phyloP scores from a whole-genome alignment of 108 stramenopile species.

The Cylindrotheca fusiformis region DNA sequence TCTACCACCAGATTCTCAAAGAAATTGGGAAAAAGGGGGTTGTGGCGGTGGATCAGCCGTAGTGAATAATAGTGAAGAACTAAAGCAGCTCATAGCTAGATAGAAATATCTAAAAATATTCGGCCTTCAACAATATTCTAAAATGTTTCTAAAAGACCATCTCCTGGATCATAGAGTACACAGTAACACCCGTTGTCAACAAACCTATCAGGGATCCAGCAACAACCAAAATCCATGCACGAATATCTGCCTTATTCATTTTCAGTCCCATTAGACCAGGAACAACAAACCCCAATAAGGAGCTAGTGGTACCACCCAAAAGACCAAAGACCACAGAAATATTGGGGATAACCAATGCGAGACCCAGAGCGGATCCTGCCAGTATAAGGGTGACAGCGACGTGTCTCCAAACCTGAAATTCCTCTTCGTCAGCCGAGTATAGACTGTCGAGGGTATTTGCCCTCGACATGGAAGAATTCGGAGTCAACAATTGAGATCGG shows the following conservation, averaged over 20 bases:
- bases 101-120: no score
- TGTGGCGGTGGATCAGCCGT: no score
- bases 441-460: not conserved
- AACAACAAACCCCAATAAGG: constrained; percentile 67
- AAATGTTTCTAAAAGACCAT: no score
- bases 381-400: constrained; percentile 30
- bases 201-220: constrained; percentile 59
- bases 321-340: constrained; percentile 78
- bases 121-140: no score
- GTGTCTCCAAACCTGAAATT: constrained; percentile 24
- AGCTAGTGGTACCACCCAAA: constrained; percentile 69
- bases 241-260: constrained; percentile 17
- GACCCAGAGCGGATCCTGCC: constrained; percentile 53
- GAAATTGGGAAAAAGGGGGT: no score
- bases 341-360: constrained; percentile 65
- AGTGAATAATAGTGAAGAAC: no score
- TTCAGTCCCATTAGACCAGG: constrained; percentile 62
- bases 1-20: no score
- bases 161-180: constrained; percentile 34
- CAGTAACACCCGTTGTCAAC: constrained; percentile 65
- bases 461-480: not conserved
- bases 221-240: constrained; percentile 44
- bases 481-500: constrained; percentile 1
- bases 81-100: no score
- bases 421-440: constrained; percentile 13